Base-by-base conservation (phyloP, 441 rosid genomes). In the Bruguiera hainesii region DNA sequence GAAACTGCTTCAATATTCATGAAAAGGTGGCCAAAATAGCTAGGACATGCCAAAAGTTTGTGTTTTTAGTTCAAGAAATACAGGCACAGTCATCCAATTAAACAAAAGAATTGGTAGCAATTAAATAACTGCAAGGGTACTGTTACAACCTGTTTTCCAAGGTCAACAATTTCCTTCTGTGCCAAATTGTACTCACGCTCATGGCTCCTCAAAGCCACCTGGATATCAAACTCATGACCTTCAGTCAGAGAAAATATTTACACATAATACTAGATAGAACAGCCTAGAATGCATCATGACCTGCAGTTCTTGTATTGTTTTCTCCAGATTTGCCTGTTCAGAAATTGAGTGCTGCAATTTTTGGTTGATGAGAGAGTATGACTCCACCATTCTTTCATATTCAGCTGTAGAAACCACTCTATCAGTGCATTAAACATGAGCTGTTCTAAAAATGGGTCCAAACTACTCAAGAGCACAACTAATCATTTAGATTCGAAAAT, bases 361-460 rank as follows among this genome's bases (percentile, higher is more conserved):
- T 73, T 85, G 89, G 73, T 82, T 87, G 69, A 92, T 85, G 56
- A 81, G 33, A 61, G 93, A 78, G 79, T 92, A 89, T n/a, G 98
- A 91, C 71, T 90, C 97, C 46, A 67, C 84, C 93, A 90, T 88
- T 79, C 89, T 85, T 68, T 93, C 96, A 82, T 96, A 87, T 72
- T 96, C 97, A 69, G 81, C 99, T 96, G 85, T 83, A 77, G 10
- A 78, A 73, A 56, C 60, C 78, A 71, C 50, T 63, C 55, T 10
- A 49, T 72, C 49, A 80, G 59, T 33, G 70, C 20, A 63, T 15
- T 29, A 56, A 71, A 56, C 51, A 20, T 31, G 18, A 13, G 5
- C 68, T 15, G 11, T 4, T 7, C 31, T 46, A 30, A 39, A 49
- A 19, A 56, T 19, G 39, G 56, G 55, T 10, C 9, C 56, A 55